A percentile compares a stretch with the other conserved stretches of the same genome.
phyloP scores from a whole-genome alignment of 2,329 filamentous ascomycete genomes.

The Tolypocladium sp. region DNA sequence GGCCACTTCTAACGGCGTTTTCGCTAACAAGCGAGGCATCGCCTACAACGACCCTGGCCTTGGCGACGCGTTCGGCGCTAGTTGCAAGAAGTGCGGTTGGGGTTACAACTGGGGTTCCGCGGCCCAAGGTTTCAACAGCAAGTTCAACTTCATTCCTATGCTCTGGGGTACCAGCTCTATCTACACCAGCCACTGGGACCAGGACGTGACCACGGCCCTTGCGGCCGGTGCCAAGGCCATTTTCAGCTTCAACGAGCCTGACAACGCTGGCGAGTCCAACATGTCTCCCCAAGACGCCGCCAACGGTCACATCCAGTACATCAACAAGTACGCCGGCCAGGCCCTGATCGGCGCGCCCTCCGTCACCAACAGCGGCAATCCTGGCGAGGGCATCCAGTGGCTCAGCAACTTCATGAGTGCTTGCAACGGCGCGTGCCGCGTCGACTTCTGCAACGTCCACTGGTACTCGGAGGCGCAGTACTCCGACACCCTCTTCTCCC shows the following conservation, averaged over 20 bases:
- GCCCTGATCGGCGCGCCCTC: conserved; percentile 49
- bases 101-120: conserved; percentile 59
- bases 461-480: conserved; percentile 49
- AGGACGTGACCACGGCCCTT: conserved; percentile 42
- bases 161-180: conserved; percentile 45
- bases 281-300: conserved; percentile 43
- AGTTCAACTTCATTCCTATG: conserved; percentile 55
- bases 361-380: conserved; percentile 48
- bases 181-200: conserved; percentile 40
- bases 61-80: conserved; percentile 37
- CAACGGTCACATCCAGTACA: conserved; percentile 38
- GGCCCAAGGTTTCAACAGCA: conserved; percentile 29
- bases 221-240: conserved; percentile 43
- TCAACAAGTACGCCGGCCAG: conserved; percentile 46
- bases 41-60: conserved; percentile 54
- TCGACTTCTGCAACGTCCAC: conserved; percentile 54
- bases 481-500: conserved; percentile 41
- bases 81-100: conserved; percentile 41
- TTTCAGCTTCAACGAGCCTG: conserved; percentile 66
- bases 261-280: conserved; percentile 51
- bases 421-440: conserved; percentile 40
- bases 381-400: conserved; percentile 46
- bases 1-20: not conserved
- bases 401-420: conserved; percentile 41
- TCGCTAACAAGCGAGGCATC: conserved; percentile 51